Evolutionary conservation across 805 yeast species (phyloP).

Genomic region (Candida maesae): DNA sequence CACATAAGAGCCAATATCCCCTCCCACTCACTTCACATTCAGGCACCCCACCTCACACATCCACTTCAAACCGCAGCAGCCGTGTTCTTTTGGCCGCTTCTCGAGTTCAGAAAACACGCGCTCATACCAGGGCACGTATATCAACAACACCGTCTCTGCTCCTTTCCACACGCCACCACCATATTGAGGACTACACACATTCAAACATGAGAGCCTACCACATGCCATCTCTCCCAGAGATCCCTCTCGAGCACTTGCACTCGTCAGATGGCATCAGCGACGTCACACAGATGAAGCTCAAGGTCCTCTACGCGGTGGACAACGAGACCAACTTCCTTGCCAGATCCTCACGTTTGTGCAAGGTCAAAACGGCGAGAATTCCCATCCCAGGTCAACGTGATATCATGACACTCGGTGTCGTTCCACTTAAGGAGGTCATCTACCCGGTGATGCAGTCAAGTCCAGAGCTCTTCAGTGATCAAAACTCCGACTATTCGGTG

Average conservation of each 20-base stretch:
- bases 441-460: slow-evolving; percentile 42
- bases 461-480: slow-evolving; percentile 37
- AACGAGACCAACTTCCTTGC: slow-evolving; percentile 40
- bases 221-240: slow-evolving; percentile 31
- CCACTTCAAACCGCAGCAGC: too few species aligned
- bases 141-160: neutral
- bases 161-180: neutral
- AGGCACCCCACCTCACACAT: too few species aligned
- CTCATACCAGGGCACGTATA: neutral
- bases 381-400: slow-evolving; percentile 41
- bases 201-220: slow-evolving; percentile 27
- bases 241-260: slow-evolving; percentile 21
- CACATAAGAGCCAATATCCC: too few species aligned
- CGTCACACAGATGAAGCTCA: slow-evolving; percentile 26
- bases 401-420: slow-evolving; percentile 41
- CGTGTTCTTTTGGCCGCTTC: too few species aligned
- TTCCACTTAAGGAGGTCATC: slow-evolving; percentile 43
- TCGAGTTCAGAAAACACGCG: too few species aligned
- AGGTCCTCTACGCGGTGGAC: slow-evolving; percentile 41
- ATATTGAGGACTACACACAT: neutral
- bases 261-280: slow-evolving; percentile 14
- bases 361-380: slow-evolving; percentile 39
- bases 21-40: neutral
- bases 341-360: slow-evolving; percentile 32
- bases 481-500: slow-evolving; percentile 43